phyloP scores from a whole-genome alignment of 768 basidiomycete species.

The Vararia minispora region DNA sequence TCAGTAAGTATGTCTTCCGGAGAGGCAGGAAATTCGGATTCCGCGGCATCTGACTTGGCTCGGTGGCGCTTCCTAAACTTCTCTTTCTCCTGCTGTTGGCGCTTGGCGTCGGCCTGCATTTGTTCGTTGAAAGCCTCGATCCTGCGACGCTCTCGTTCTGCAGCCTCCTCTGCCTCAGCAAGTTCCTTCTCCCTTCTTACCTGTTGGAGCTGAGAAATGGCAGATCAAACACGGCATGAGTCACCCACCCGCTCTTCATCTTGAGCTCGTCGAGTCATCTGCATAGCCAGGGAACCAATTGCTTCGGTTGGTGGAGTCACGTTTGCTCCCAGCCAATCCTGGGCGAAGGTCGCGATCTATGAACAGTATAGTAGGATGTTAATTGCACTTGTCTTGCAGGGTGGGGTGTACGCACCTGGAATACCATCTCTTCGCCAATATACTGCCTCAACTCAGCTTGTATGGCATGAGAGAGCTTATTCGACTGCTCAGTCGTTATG shows the following conservation, averaged over 20 bases:
- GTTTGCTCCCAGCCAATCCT: slow-evolving; percentile 59
- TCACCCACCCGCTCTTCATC: slow-evolving; percentile 53
- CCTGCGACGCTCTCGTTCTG: slow-evolving; percentile 30
- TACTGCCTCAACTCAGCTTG: slow-evolving; percentile 54
- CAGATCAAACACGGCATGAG: slow-evolving; percentile 1
- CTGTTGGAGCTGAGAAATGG: slow-evolving; percentile 1
- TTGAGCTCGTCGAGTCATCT: slow-evolving; percentile 66
- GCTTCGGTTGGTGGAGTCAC: slow-evolving; percentile 47
- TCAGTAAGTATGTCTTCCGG: slow-evolving; percentile 39
- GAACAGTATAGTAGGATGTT: not conserved
- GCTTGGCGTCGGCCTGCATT: slow-evolving; percentile 53
- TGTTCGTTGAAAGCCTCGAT: slow-evolving; percentile 54
- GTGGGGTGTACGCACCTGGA: slow-evolving; percentile 61
- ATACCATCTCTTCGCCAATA: slow-evolving; percentile 68
- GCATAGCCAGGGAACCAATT: slow-evolving; percentile 59
- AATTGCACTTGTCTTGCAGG: no score
- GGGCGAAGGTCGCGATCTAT: slow-evolving; percentile 54
- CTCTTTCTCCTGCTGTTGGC: slow-evolving; percentile 43
- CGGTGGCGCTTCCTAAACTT: slow-evolving; percentile 45
- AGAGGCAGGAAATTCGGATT: slow-evolving; percentile 35
- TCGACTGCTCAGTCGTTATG: slow-evolving; percentile 43
- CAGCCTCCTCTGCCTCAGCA: slow-evolving; percentile 37
- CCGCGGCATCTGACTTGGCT: slow-evolving; percentile 62
- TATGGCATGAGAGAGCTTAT: slow-evolving; percentile 45
- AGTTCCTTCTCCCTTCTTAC: slow-evolving; percentile 39